Base-by-base conservation (phyloP, 2,329 filamentous ascomycete genomes). In the Penicillium sp. region DNA sequence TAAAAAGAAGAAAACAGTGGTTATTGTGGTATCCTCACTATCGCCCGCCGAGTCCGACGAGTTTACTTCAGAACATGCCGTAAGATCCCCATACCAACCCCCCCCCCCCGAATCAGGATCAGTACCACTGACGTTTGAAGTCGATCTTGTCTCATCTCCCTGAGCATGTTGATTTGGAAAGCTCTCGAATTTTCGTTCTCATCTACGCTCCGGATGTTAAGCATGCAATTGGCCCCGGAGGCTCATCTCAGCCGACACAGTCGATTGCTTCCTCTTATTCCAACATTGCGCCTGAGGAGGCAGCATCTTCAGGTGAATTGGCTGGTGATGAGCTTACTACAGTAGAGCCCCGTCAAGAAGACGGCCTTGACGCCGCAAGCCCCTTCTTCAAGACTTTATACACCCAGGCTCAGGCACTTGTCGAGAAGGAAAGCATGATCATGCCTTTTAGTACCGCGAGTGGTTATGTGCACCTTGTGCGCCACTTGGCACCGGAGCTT, bases 101-200 rank as follows among this genome's bases (percentile, higher is more conserved):
- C n/a, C 35, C 9, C 6, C 15, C 29, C 26, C 35, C 26, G 2
- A 23, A 5, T 17, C 2, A 12, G 26, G 39, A 5, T 20, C 31
- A 33, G 46, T 10, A 27, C 36, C 18, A 25, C 13, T 50, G 29
- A 51, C 32, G 25, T 35, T 9, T 14, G 4, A 43, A 89, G 84
- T 87, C 84, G 17, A 85, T 96, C 50, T 75, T 96, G 39, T 93
- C 89, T 29, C 84, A 94, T 61, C 84, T 96, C 33, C 86, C 88
- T 25, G 77, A 81, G 46, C 77, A 84, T 42, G 80, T 82, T 49
- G 80, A 95, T 61, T 77, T 82, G 46, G 77, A 79, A 31, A 79
- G 73, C 45, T 79, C 82, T 48, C 85, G 85, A 58, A 73, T 95
- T 15, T 93, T 94, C 56, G 76, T 96, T 41, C 74, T 96, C 49